Base-by-base conservation (phyloP, 1,139 yeast species). In the Lodderomyces metapsilosis region DNA sequence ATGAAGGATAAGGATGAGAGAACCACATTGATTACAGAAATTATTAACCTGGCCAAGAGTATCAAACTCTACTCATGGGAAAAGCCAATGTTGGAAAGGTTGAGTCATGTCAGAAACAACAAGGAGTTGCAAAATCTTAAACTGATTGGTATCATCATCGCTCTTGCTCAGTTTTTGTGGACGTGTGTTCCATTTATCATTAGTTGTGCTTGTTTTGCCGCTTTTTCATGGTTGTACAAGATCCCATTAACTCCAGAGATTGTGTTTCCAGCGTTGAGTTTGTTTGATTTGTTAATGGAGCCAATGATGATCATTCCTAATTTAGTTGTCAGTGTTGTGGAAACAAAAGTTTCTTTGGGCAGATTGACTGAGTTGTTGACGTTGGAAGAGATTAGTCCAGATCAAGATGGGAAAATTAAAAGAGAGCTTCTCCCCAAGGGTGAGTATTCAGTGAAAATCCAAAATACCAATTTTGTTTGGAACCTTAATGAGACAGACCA, bases 401-500 rank as follows among this genome's bases (percentile, higher is more conserved):
- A 42, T 25, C 97, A 92, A 63, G 62, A 69, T 13, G 91, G 86
- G 56, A 85, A 94, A 11, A 83, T 91, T 28, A 73, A 69, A 24
- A 77, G 73, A 45, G 68, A 73, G 5, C 38, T 47, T 5, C 43
- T 44, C 27, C 45, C 46, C 10, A 40, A 17, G 13, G 42, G 46
- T n/a, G 53, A 47, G 7, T 36, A 40, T n/a, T 45, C 57, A 2
- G 52, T 57, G 12, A 35, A 43, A 2, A 38, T 56, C 11, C 41
- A 44, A 32, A 47, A 53, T 34, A 47, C 55, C 3, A 48, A 57
- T 4, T 57, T 57, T 44, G 41, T 52, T 3, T 56, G 61, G 60
- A 45, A 41, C 34, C 35, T 44, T 2, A 31, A 37, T 17, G 48
- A 38, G 4, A 4, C 16, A 15, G 23, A 18, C 11, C 25, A 32